Percentiles rank a stretch among this genome's conserved stretches.
phyloP scores from a whole-genome alignment of 2,329 filamentous ascomycete genomes.

The Cucurbitaria berberidis region DNA sequence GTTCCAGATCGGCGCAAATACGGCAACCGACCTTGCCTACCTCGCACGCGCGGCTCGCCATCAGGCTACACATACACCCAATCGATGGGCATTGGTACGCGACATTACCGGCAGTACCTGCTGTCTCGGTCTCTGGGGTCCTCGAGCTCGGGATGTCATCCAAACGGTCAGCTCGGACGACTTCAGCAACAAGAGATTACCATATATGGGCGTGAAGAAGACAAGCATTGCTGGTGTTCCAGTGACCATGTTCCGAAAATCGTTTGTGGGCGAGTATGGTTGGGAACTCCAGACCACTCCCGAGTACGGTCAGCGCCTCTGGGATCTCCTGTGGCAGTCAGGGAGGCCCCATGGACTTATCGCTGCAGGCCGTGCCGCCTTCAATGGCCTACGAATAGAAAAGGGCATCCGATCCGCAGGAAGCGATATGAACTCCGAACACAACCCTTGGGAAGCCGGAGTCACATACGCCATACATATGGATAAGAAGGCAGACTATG shows the following conservation, averaged over 20 bases:
- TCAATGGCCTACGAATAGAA: conserved; percentile 65
- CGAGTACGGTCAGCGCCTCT: conserved; percentile 63
- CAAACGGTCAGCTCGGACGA: conserved; percentile 54
- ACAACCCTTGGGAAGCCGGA: conserved; percentile 66
- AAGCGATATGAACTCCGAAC: conserved; percentile 65
- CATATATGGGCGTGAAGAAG: conserved; percentile 59
- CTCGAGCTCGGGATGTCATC: conserved; percentile 61
- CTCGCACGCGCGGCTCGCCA: conserved; percentile 59
- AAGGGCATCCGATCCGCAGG: conserved; percentile 65
- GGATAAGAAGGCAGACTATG: conserved; percentile 55
- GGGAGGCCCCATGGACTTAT: conserved; percentile 63
- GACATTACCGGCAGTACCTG: conserved; percentile 67
- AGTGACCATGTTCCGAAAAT: conserved; percentile 62
- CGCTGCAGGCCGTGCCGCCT: conserved; percentile 64
- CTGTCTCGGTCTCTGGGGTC: conserved; percentile 68
- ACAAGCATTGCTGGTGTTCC: conserved; percentile 62
- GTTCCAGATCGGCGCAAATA: conserved; percentile 65
- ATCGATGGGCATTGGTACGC: conserved; percentile 58
- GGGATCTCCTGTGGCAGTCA: conserved; percentile 64
- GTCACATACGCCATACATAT: conserved; percentile 58
- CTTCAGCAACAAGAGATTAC: conserved; percentile 55
- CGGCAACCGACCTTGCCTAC: conserved; percentile 61
- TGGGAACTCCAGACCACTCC: conserved; percentile 69
- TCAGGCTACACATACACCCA: conserved; percentile 52
- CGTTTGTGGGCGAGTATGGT: conserved; percentile 66